Evolutionary conservation across 2,329 filamentous ascomycete genomes (phyloP).

Genomic region (Stenocarpella maydis): DNA sequence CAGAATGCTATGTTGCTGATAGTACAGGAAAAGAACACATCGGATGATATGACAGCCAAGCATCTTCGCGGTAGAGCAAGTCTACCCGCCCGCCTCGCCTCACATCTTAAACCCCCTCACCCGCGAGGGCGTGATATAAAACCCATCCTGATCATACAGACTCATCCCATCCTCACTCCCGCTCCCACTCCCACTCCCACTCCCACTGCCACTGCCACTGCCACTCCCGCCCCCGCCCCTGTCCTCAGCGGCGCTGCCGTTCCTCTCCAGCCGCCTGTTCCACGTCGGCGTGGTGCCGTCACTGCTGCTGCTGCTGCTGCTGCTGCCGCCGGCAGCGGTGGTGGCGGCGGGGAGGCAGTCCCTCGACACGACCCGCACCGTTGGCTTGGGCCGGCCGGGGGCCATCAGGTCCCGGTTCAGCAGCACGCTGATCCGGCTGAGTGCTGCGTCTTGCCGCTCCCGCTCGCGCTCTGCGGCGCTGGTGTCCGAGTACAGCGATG

Average conservation of each 20-base stretch:
- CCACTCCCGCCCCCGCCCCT: neutral
- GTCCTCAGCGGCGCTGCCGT: neutral
- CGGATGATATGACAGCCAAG: neutral
- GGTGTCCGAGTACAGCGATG: constrained; percentile 26
- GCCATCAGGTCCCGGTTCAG: constrained; percentile 2
- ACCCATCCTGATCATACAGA: constrained; percentile 56
- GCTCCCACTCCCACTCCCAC: neutral
- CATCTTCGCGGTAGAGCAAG: neutral
- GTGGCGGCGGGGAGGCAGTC: neutral
- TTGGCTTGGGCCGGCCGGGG: constrained; percentile 10
- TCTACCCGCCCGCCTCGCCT: neutral
- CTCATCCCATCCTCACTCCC: constrained; percentile 51
- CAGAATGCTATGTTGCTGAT: constrained; percentile 18
- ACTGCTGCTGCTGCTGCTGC: neutral
- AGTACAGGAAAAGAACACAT: constrained; percentile 4
- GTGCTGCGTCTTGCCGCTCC: constrained; percentile 19
- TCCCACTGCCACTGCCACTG: too few species aligned
- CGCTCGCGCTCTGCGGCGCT: constrained; percentile 16
- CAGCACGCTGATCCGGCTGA: constrained; percentile 28
- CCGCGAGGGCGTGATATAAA: constrained; percentile 53
- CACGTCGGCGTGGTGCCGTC: constrained; percentile 19
- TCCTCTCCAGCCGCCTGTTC: neutral
- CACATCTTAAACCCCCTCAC: constrained; percentile 14
- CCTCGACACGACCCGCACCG: constrained; percentile 25
- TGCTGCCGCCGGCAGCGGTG: neutral